A percentile compares a stretch with the other conserved stretches of the same genome.
Evolutionary conservation across 371 early-diverging fungal species (phyloP).

Genomic region (Nematocida sp.): DNA sequence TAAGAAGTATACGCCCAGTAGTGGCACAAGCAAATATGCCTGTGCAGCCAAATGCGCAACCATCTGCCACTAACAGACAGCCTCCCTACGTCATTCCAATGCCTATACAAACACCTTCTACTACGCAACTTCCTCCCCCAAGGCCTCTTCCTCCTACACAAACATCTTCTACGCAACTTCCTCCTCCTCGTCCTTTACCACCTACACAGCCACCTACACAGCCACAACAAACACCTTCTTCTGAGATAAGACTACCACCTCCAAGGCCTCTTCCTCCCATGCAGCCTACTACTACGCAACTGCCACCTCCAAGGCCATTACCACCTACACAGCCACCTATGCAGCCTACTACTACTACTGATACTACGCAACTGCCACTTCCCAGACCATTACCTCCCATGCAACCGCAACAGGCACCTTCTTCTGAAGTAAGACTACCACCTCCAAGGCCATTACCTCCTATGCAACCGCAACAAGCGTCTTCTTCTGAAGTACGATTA

Average conservation of each 20-base stretch:
- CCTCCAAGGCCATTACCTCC: constrained; percentile 4
- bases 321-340: background rate
- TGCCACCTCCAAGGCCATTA: background rate
- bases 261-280: constrained; percentile 10
- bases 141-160: constrained; percentile 8
- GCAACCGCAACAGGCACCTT: background rate
- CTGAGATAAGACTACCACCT: background rate
- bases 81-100: no score
- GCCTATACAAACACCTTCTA: background rate
- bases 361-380: background rate
- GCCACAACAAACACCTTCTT: background rate
- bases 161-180: background rate
- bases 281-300: background rate
- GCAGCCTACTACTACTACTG: background rate
- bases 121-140: background rate
- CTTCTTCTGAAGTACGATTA: background rate
- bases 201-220: background rate
- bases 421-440: background rate
- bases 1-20: background rate
- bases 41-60: background rate
- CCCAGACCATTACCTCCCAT: background rate
- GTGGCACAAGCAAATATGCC: background rate
- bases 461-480: background rate
- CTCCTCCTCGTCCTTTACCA: background rate
- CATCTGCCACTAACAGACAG: no score